Evolutionary conservation across 176 grass and related monocot genomes (phyloP).

Genomic region (Musa acuminata): DNA sequence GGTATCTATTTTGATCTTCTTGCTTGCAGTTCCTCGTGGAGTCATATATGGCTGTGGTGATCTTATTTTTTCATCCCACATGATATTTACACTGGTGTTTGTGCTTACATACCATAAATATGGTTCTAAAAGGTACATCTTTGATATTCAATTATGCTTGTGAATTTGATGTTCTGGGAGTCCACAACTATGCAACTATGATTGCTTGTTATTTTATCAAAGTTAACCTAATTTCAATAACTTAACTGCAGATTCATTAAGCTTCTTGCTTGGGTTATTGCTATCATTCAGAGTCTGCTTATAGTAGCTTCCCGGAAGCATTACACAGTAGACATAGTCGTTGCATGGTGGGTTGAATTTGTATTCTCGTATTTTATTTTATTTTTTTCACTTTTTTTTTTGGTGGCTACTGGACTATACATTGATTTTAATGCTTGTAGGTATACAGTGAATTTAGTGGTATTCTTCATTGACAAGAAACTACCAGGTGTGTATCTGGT

Average conservation of each 20-base stretch:
- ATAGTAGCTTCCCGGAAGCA: conserved; percentile 96
- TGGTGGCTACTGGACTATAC: background rate
- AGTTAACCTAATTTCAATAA: background rate
- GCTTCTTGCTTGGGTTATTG: conserved; percentile 69
- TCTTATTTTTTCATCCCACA: conserved; percentile 97
- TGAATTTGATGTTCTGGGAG: background rate
- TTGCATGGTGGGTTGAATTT: conserved; percentile 67
- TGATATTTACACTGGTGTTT: conserved; percentile 98
- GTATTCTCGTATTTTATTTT: conserved; percentile 15
- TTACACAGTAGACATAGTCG: conserved; percentile 88
- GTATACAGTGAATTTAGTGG: conserved; percentile 96
- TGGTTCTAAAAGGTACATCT: conserved; percentile 72
- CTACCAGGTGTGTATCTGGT: conserved; percentile 43
- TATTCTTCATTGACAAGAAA: conserved; percentile 85
- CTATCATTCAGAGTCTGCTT: conserved; percentile 86
- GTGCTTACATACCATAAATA: conserved; percentile 89
- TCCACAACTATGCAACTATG: too few relatives aligned
- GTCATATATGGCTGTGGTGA: conserved; percentile 87
- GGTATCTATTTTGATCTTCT: background rate
- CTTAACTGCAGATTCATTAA: conserved; percentile 60
- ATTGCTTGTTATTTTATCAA: background rate
- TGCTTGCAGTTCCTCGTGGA: conserved; percentile 82
- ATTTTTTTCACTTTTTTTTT: conserved; percentile 11
- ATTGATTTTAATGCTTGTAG: conserved; percentile 30
- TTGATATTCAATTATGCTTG: background rate